Base-by-base conservation (phyloP, 148 eudicot species). In the Beta vulgaris region DNA sequence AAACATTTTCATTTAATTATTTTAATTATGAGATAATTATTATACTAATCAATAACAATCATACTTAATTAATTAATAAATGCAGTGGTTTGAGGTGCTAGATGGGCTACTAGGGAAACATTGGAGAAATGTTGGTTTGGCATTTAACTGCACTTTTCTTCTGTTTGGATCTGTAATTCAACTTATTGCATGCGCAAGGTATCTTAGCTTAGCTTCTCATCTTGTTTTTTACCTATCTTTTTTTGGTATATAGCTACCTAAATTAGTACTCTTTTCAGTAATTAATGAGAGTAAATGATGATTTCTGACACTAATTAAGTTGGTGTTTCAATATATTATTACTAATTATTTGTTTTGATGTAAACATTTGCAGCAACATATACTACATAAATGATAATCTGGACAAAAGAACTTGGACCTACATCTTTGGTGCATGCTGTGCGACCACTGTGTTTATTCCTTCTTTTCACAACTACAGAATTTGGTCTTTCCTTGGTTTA, bases 161-260 rank as follows among this genome's bases (percentile, higher is more conserved):
- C 86, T 92, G 68, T 92, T 92, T 88, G 97, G 97, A 82, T 92
- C 97, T 53, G 98, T 93, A 58, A 93, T 93, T 82, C 98, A 93
- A 69, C 98, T 93, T 86, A 93, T 93, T 51, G 98, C 98, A 58
- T 93, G 98, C 85, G 98, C 98, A 59, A 93, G 98, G 98, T 92
- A 84, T 19, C 15, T 73, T 72, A 28, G 13, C 23, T 53, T n/a
- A 51, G 23, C 34, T 61, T 5, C 23, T 46, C 39, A 42, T 40
- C 42, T 7, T 53, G n/a, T 43, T 57, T 67, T 28, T 19, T 44
- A 26, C n/a, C 15, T 29, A 2, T 34, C 34, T 74, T 13, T 29
- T 28, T 29, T 40, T 31, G 49, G 6, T 25, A 4, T 51, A 71
- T 74, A 62, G 1, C n/a, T 76, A 55, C 5, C 23, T 35, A 63